phyloP scores from a whole-genome alignment of 495 filamentous ascomycete genomes.

The Amphirosellinia nigrospora region DNA sequence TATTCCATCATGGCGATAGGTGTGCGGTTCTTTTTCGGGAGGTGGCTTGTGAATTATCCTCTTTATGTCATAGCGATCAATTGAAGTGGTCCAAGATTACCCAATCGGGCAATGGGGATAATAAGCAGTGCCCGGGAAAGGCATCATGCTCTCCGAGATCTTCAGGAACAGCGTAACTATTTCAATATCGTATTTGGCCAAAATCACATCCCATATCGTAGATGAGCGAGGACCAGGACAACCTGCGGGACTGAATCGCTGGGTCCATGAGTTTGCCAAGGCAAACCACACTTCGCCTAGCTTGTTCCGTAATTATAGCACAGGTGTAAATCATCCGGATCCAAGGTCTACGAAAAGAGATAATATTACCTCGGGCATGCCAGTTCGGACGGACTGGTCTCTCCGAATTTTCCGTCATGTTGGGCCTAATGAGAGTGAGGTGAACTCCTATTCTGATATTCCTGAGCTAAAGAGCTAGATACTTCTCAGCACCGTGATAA shows the following conservation, averaged over 20 bases:
- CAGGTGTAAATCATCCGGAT: constrained; percentile 12
- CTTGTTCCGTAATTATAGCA: constrained; percentile 7
- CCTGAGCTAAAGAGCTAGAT: not conserved
- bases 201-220: not conserved
- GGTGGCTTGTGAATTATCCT: not conserved
- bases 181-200: not conserved
- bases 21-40: constrained; percentile 5
- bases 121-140: constrained; percentile 11
- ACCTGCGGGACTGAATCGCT: not conserved
- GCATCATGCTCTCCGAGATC: not conserved
- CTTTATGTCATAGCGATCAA: constrained; percentile 4
- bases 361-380: constrained; percentile 18
- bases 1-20: constrained; percentile 16
- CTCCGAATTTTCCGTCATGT: not conserved
- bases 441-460: not conserved
- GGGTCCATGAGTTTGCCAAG: not conserved
- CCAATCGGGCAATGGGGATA: constrained; percentile 19
- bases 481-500: constrained; percentile 10
- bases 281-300: not conserved
- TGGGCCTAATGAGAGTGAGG: not conserved
- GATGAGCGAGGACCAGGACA: not conserved
- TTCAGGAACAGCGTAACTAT: not conserved
- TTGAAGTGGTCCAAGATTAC: not conserved
- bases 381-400: not conserved
- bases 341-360: constrained; percentile 1